Percentiles rank a stretch among this genome's conserved stretches.
Evolutionary conservation across 345 rosid species (phyloP).

Genomic region (Hibiscus tridactylites): DNA sequence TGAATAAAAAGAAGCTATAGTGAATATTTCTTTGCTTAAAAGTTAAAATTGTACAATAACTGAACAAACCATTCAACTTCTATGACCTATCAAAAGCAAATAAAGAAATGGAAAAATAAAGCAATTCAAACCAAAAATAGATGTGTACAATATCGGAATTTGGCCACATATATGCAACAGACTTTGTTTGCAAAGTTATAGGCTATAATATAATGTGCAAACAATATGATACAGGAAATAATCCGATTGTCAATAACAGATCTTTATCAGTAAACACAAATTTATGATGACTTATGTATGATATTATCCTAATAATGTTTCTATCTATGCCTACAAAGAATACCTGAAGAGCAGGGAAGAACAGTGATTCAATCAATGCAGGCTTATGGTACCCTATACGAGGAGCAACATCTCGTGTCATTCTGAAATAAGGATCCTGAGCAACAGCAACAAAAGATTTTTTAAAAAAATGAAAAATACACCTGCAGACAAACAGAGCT

Average conservation of each 20-base stretch:
- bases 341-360: conserved; percentile 86
- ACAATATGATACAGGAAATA: not conserved
- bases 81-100: not conserved
- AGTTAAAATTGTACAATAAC: not conserved
- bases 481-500: not conserved
- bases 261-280: not conserved
- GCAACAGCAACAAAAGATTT: conserved; percentile 11
- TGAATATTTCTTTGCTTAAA: not conserved
- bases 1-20: not conserved
- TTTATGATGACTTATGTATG: not conserved
- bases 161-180: not conserved
- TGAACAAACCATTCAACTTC: not conserved
- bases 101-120: not conserved
- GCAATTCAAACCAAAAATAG: not conserved
- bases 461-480: not conserved
- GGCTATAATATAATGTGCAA: not conserved
- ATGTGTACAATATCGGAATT: not conserved
- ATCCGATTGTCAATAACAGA: not conserved
- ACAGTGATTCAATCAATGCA: conserved; percentile 71
- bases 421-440: conserved; percentile 97
- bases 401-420: conserved; percentile 97
- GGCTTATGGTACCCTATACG: conserved; percentile 92
- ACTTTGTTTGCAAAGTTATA: not conserved
- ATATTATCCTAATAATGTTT: not conserved
- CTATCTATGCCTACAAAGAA: not conserved